Conservation (phyloP, 352 stramenopile species). For the Globisporangium takayamanum region DNA sequence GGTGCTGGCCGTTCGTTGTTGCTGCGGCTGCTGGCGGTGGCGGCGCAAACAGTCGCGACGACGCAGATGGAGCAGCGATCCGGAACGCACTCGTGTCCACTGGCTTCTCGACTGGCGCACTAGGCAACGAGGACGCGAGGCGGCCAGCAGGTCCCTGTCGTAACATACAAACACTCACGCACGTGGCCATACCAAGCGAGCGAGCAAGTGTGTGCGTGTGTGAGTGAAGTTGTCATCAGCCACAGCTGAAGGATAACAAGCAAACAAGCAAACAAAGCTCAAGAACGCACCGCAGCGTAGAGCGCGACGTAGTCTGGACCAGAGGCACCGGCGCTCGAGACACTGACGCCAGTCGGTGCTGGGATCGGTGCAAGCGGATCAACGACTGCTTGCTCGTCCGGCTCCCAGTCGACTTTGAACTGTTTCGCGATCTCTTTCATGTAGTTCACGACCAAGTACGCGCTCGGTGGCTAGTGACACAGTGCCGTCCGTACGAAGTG, state of each 20-base stretch:
- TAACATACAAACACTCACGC: neutral
- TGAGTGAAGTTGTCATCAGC: neutral
- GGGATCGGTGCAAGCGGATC: constrained; percentile 85
- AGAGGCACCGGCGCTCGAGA: constrained; percentile 73
- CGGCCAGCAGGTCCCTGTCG: constrained; percentile 36
- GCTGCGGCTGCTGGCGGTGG: constrained; percentile 8
- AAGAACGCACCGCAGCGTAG: constrained; percentile 45
- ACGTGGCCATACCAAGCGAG: neutral
- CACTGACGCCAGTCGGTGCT: constrained; percentile 82
- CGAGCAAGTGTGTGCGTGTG: neutral
- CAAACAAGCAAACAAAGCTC: neutral
- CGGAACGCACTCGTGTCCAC: constrained; percentile 7
- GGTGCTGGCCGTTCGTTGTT: neutral
- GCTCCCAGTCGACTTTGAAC: constrained; percentile 93
- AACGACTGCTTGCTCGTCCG: constrained; percentile 61
- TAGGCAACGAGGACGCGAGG: constrained; percentile 38
- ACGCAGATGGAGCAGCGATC: constrained; percentile 13
- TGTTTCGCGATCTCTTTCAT: constrained; percentile 95
- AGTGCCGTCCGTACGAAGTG: neutral
- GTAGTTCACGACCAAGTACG: constrained; percentile 93
- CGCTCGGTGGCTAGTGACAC: constrained; percentile 77
- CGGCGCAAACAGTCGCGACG: constrained; percentile 20
- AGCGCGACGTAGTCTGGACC: constrained; percentile 76
- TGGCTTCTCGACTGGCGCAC: constrained; percentile 24
- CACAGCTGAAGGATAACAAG: neutral